Conservation (phyloP, 495 filamentous ascomycete genomes). For the Tuber brumale region DNA sequence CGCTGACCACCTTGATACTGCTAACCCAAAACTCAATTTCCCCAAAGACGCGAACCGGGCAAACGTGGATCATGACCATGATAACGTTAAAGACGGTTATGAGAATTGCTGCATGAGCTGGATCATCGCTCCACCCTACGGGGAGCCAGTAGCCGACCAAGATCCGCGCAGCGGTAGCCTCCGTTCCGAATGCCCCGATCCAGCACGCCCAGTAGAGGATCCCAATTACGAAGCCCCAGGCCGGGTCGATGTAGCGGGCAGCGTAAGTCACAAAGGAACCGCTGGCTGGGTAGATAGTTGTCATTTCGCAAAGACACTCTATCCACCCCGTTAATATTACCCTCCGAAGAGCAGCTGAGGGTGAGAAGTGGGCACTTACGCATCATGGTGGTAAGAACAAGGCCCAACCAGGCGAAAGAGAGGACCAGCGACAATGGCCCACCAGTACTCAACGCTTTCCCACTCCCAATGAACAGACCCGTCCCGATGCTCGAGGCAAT, state of each 20-base stretch:
- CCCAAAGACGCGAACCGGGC: slow-evolving; percentile 65
- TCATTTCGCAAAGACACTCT: slow-evolving; percentile 56
- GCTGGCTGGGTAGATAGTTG: slow-evolving; percentile 58
- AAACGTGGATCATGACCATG: slow-evolving; percentile 59
- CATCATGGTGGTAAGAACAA: slow-evolving; percentile 48
- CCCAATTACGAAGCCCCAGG: slow-evolving; percentile 71
- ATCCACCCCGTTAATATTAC: slow-evolving; percentile 43
- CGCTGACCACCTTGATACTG: slow-evolving; percentile 53
- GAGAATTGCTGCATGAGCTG: slow-evolving; percentile 56
- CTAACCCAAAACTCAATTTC: slow-evolving; percentile 59
- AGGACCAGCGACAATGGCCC: slow-evolving; percentile 50
- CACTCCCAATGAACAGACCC: slow-evolving; percentile 51
- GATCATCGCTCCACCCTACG: slow-evolving; percentile 36
- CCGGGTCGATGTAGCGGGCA: slow-evolving; percentile 67
- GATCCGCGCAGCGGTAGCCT: slow-evolving; percentile 52
- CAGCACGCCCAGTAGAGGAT: slow-evolving; percentile 57
- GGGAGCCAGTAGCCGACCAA: slow-evolving; percentile 55
- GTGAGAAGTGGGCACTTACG: slow-evolving; percentile 40
- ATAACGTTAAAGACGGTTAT: slow-evolving; percentile 52
- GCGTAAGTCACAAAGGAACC: slow-evolving; percentile 59
- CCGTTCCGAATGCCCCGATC: slow-evolving; percentile 54
- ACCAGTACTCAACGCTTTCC: slow-evolving; percentile 46
- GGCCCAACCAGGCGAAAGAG: slow-evolving; percentile 50
- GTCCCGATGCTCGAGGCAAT: slow-evolving; percentile 65
- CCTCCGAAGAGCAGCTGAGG: slow-evolving; percentile 25